phyloP scores from a whole-genome alignment of 768 basidiomycete species.

The Neoboletus subvelutipes region DNA sequence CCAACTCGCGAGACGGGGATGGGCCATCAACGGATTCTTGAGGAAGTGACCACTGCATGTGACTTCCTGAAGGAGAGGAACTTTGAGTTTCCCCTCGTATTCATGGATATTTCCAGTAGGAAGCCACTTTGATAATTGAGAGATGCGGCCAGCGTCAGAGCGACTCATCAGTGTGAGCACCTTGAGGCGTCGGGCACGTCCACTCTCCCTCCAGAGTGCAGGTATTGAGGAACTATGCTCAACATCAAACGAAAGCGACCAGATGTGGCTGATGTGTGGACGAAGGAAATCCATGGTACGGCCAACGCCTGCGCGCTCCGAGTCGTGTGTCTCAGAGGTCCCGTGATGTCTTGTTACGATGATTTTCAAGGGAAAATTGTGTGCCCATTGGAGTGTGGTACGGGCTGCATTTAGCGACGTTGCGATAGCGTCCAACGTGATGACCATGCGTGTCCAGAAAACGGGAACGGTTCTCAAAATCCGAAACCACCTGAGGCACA shows the following conservation, averaged over 20 bases:
- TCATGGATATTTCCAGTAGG: neutral
- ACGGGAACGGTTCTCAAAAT: slow-evolving; percentile 1
- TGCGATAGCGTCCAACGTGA: neutral
- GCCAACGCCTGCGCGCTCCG: neutral
- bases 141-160: neutral
- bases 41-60: slow-evolving; percentile 4
- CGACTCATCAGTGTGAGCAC: slow-evolving; percentile 4
- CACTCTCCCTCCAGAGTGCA: slow-evolving; percentile 9
- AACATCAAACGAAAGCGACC: slow-evolving; percentile 13
- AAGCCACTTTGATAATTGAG: neutral
- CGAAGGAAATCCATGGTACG: slow-evolving; percentile 3
- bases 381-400: slow-evolving; percentile 4
- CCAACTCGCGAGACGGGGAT: slow-evolving; percentile 6
- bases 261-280: neutral
- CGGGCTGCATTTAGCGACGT: neutral
- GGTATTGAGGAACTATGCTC: slow-evolving; percentile 1
- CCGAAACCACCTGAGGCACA: slow-evolving; percentile 8
- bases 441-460: slow-evolving; percentile 12
- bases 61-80: neutral
- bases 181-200: slow-evolving; percentile 1
- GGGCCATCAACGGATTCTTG: slow-evolving; percentile 3
- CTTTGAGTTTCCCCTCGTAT: slow-evolving; percentile 5
- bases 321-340: neutral
- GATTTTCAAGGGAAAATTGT: slow-evolving; percentile 1
- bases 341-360: slow-evolving; percentile 5